A percentile compares a stretch with the other conserved stretches of the same genome.
Evolutionary conservation across 768 basidiomycete genomes (phyloP).

Genomic region (Tricholoma bakamatsutake): DNA sequence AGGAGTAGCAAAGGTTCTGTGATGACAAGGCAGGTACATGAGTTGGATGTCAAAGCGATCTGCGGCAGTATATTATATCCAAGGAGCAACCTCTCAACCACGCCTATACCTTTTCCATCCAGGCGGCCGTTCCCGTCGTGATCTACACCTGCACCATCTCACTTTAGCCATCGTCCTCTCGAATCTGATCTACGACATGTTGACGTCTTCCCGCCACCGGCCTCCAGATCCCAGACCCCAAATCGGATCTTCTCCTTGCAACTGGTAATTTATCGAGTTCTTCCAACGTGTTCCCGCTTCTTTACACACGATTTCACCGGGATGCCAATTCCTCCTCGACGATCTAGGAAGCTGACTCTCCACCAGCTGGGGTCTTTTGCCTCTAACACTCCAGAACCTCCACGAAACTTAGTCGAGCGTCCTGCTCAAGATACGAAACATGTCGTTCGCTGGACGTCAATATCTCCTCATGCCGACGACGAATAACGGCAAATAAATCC

Average conservation of each 20-base stretch:
- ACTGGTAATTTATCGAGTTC: slow-evolving; percentile 10
- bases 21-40: neutral
- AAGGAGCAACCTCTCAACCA: slow-evolving; percentile 1
- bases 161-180: slow-evolving; percentile 6
- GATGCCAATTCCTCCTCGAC: slow-evolving; percentile 10
- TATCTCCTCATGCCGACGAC: slow-evolving; percentile 16
- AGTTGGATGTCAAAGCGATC: slow-evolving; percentile 19
- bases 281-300: slow-evolving; percentile 12
- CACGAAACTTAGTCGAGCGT: slow-evolving; percentile 17
- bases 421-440: slow-evolving; percentile 17
- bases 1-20: neutral
- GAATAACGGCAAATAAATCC: slow-evolving; percentile 21
- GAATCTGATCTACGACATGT: neutral
- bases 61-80: slow-evolving; percentile 9
- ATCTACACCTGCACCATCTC: slow-evolving; percentile 15
- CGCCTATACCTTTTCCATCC: slow-evolving; percentile 2
- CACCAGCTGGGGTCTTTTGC: slow-evolving; percentile 6
- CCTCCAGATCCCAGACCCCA: slow-evolving; percentile 4
- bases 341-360: slow-evolving; percentile 10
- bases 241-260: slow-evolving; percentile 14
- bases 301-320: slow-evolving; percentile 23
- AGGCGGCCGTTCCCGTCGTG: slow-evolving; percentile 21
- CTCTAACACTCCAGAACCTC: slow-evolving; percentile 12
- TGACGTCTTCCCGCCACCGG: neutral
- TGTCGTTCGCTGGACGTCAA: slow-evolving; percentile 28